phyloP scores from a whole-genome alignment of 345 rosid genomes.

The Cardamine resedifolia region DNA sequence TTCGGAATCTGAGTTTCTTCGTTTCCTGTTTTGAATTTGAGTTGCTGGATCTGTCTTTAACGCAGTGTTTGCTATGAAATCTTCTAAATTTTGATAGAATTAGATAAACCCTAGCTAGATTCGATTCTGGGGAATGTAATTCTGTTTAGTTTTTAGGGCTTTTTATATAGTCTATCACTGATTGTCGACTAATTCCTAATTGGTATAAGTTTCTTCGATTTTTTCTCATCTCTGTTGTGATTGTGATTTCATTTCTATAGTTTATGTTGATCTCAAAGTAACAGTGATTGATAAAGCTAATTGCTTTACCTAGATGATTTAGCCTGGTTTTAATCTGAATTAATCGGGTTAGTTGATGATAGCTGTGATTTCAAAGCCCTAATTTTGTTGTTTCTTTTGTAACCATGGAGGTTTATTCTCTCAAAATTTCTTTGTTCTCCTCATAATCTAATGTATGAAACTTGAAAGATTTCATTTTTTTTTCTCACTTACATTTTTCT shows the following conservation, averaged over 20 bases:
- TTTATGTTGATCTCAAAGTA: neutral
- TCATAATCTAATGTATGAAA: neutral
- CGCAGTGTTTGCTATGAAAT: neutral
- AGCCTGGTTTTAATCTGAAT: neutral
- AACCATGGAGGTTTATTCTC: neutral
- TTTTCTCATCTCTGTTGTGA: neutral
- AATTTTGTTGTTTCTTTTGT: neutral
- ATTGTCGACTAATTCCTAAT: neutral
- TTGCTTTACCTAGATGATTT: neutral
- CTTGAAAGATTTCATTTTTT: slow-evolving; percentile 1
- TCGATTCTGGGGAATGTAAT: neutral
- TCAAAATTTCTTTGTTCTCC: neutral
- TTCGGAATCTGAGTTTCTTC: neutral
- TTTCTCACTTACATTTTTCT: neutral
- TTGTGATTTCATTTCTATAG: neutral
- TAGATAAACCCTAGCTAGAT: slow-evolving; percentile 9
- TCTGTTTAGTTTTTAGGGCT: neutral
- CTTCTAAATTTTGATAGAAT: neutral
- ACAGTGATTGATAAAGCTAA: neutral
- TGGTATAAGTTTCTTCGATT: neutral
- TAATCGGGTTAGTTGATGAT: neutral
- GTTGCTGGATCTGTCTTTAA: slow-evolving; percentile 18
- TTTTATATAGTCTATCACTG: neutral
- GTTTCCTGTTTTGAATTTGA: neutral
- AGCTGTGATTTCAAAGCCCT: neutral